These are phyloP conservation scores for Cryphonectria radicalis DNA, from an alignment of 2,329 filamentous ascomycete genomes.

Conservation along the genomic window DNA sequence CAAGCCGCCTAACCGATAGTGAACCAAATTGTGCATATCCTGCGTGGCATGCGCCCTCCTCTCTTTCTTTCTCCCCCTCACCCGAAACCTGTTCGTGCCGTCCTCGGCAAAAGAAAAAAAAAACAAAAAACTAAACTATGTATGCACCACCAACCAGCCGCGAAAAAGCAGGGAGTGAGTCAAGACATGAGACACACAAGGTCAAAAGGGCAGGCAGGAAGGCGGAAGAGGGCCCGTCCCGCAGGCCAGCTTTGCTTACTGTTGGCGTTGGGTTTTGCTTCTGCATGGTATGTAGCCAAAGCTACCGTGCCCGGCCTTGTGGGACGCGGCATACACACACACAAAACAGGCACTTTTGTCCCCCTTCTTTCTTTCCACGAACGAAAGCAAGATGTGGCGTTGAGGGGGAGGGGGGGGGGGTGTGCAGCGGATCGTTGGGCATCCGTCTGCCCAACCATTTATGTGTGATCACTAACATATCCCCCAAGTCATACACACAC, in stretches of 20 bases:
- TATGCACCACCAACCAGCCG: not conserved
- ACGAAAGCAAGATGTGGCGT: not conserved
- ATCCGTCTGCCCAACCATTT: not conserved
- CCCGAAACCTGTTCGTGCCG: not conserved
- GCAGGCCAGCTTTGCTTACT: slow-evolving; percentile 1
- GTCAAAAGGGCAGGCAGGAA: not conserved
- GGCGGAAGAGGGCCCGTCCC: slow-evolving; percentile 14
- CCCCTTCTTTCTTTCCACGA: not conserved
- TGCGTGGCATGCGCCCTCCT: not conserved
- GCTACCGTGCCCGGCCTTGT: not conserved
- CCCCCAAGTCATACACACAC: not conserved
- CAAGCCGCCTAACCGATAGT: not conserved
- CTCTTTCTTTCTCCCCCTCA: no score
- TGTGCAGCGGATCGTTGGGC: not conserved
- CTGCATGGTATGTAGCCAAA: not conserved
- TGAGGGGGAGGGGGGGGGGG: no score
- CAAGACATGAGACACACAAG: not conserved
- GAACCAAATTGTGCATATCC: not conserved
- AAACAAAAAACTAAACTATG: no score
- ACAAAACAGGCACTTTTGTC: not conserved
- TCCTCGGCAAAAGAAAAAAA: not conserved
- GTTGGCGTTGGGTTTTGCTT: not conserved
- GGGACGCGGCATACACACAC: not conserved
- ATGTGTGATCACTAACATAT: not conserved
- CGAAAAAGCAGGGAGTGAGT: not conserved